phyloP scores from a whole-genome alignment of 1,284 basidiomycete species.

The Afroboletus lepidellus region DNA sequence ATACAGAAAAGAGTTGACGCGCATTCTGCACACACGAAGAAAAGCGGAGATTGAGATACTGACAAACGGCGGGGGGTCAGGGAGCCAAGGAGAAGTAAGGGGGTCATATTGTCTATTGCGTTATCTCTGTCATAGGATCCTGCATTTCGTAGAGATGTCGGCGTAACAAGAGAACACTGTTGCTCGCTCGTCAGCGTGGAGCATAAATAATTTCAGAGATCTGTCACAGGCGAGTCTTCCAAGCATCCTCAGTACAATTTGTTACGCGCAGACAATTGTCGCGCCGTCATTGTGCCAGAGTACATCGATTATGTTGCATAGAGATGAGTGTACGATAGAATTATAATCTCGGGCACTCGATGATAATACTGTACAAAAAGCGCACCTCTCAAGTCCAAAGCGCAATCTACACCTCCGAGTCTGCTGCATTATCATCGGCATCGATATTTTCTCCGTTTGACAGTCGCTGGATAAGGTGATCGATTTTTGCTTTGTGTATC shows the following conservation, averaged over 20 bases:
- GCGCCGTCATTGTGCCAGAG: background rate
- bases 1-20: constrained; percentile 71
- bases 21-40: constrained; percentile 73
- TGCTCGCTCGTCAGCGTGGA: too few relatives aligned
- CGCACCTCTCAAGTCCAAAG: background rate
- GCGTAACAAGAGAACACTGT: constrained; percentile 1
- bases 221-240: too few relatives aligned
- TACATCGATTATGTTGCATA: constrained; percentile 7
- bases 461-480: constrained; percentile 66
- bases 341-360: constrained; percentile 2
- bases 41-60: constrained; percentile 91
- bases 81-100: constrained; percentile 5
- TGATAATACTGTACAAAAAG: constrained; percentile 14
- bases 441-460: constrained; percentile 56
- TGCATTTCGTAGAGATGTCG: constrained; percentile 29
- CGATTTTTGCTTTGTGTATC: constrained; percentile 80
- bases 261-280: too few relatives aligned
- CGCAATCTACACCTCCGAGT: constrained; percentile 27
- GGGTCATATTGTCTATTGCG: constrained; percentile 22
- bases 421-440: constrained; percentile 27
- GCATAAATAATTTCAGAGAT: too few relatives aligned
- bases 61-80: constrained; percentile 19
- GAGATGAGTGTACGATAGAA: constrained; percentile 11
- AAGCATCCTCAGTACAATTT: too few relatives aligned
- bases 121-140: constrained; percentile 30